Evolutionary conservation across 805 yeast species (phyloP), one percentile per base, ranked within the genome.

Genomic region (Cyberlindnera veronae): DNA sequence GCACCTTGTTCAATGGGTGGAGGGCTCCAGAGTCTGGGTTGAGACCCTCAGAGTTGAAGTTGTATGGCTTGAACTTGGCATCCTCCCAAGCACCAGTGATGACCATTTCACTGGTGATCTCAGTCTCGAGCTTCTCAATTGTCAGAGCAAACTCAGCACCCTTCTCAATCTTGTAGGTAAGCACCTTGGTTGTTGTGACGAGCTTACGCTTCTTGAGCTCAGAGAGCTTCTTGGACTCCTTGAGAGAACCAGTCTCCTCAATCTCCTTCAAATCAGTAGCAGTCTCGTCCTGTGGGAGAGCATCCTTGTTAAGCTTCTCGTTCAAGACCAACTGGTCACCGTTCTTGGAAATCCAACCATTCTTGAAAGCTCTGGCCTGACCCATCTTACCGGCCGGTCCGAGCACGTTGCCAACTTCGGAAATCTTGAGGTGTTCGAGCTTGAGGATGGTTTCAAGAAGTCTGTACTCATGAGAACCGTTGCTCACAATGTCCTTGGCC

Each of bases 151-250:
- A 93, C 56, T 89, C 85, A 9, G 80, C 70, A 31, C 95, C 97
- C 67, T 93, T 93, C 36, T 64, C 67, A 34, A 93, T 81, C 38
- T 70, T 67, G 72, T 77, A 93, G 46, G 93, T 84, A 43, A 87
- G 75, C 46, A 73, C 73, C 66, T 89, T 91, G 45, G 79, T 72
- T 64, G 80, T 76, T 29, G 68, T 60, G 45, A 89, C 70, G 55
- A 93, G 77, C 68, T 95, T 95, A 69, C 99, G 83, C 72, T 95
- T 95, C 68, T 90, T 91, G 65, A 93, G 79, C 58, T 93, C 99
- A 22, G 73, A 66, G 42, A 89, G 72, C 49, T 76, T 84, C 60
- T 85, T 84, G 52, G 76, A 69, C 54, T 83, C 81, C 17, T 55
- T 60, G 48, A 82, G 68, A 9, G 75, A 57, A 21, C 90, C 89